Evolutionary conservation across 495 filamentous ascomycete species (phyloP).

Genomic region (Sphaerosporella brunnea): DNA sequence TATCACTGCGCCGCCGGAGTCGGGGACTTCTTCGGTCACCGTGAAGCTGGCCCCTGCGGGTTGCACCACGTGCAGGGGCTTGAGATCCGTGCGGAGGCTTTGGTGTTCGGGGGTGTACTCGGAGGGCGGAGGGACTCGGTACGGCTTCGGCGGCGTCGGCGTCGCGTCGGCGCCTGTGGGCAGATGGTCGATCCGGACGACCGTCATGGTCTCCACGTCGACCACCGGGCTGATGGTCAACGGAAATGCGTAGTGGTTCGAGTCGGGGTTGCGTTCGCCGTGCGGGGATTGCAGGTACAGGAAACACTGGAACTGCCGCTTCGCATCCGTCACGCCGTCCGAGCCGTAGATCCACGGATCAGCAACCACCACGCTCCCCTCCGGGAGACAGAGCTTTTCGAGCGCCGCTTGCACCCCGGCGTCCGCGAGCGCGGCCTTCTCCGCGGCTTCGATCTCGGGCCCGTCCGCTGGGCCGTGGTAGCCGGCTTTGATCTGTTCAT

Average conservation of each 20-base stretch:
- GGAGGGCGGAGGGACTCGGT: conserved; percentile 38
- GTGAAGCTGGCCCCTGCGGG: conserved; percentile 60
- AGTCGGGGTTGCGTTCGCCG: conserved; percentile 39
- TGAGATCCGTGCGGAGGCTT: conserved; percentile 44
- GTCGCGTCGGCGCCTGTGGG: conserved; percentile 46
- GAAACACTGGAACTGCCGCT: conserved; percentile 47
- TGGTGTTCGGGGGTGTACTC: conserved; percentile 65
- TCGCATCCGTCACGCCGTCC: conserved; percentile 41
- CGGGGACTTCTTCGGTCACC: conserved; percentile 29
- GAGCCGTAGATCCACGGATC: conserved; percentile 66
- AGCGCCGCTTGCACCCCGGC: conserved; percentile 42
- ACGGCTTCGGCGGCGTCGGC: conserved; percentile 36
- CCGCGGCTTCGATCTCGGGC: conserved; percentile 42
- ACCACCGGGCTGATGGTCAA: conserved; percentile 64
- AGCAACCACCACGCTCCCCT: conserved; percentile 40
- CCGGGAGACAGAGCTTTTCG: conserved; percentile 44
- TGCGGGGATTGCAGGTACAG: conserved; percentile 45
- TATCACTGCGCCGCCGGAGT: conserved; percentile 29
- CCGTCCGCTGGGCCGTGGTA: conserved; percentile 40
- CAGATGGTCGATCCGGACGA: conserved; percentile 43
- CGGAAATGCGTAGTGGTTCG: conserved; percentile 66
- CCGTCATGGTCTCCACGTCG: conserved; percentile 41
- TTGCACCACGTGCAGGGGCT: conserved; percentile 58
- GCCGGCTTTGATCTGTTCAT: conserved; percentile 39
- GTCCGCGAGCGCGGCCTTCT: conserved; percentile 39